Percentiles rank a stretch among this genome's conserved stretches.
Conservation (phyloP, 1,284 basidiomycete genomes). For the Heimioporus retisporus region DNA sequence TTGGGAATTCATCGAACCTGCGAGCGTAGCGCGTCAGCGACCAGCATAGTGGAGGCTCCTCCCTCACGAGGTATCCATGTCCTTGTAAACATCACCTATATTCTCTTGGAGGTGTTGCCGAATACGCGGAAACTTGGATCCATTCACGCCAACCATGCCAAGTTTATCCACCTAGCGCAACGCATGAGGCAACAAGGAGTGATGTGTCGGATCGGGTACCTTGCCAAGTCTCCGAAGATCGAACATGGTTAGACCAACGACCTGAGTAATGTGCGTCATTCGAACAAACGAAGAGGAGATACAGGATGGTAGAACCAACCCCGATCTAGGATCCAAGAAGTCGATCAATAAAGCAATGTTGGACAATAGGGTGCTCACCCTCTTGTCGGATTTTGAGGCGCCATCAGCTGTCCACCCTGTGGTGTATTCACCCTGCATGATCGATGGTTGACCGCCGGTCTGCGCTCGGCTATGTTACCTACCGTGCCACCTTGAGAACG, state of each 20-base stretch:
- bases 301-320: slow-evolving; percentile 50
- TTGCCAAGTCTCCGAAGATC: slow-evolving; percentile 90
- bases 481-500: slow-evolving; percentile 69
- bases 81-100: slow-evolving; percentile 87
- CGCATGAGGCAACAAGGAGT: slow-evolving; percentile 2
- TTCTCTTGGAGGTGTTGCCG: slow-evolving; percentile 86
- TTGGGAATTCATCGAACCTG: slow-evolving; percentile 86
- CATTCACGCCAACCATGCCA: slow-evolving; percentile 87
- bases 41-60: background rate
- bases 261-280: slow-evolving; percentile 56
- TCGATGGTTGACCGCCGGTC: background rate
- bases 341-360: slow-evolving; percentile 7
- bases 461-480: slow-evolving; percentile 32
- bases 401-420: slow-evolving; percentile 93
- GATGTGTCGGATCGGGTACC: slow-evolving; percentile 51
- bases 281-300: slow-evolving; percentile 1
- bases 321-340: slow-evolving; percentile 62
- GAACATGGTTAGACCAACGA: slow-evolving; percentile 91
- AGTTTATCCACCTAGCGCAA: slow-evolving; percentile 69
- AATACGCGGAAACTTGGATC: slow-evolving; percentile 89
- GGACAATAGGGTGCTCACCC: slow-evolving; percentile 56
- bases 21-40: slow-evolving; percentile 11
- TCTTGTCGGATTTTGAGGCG: slow-evolving; percentile 96
- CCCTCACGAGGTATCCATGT: slow-evolving; percentile 83
- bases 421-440: slow-evolving; percentile 86